Percentiles rank a stretch among this genome's conserved stretches.
Evolutionary conservation across 495 filamentous ascomycete species (phyloP).

Genomic region (Hypoxylon trugodes): DNA sequence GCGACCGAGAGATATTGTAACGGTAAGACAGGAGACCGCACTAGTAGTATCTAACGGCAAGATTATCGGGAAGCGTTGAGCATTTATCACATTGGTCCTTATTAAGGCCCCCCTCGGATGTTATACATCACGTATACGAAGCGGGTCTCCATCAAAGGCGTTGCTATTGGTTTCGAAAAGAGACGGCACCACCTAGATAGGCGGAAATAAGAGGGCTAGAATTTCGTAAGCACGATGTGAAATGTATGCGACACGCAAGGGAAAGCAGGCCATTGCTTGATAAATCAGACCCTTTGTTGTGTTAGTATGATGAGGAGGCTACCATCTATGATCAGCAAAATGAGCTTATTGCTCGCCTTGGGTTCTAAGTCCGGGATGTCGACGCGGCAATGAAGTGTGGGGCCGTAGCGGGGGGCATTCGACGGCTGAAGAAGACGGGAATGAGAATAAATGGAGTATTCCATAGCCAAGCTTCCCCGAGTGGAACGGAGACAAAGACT

Average conservation of each 20-base stretch:
- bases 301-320: neutral
- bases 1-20: slow-evolving; percentile 3
- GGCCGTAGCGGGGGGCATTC: slow-evolving; percentile 46
- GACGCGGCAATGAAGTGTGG: slow-evolving; percentile 53
- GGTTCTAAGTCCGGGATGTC: slow-evolving; percentile 37
- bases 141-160: slow-evolving; percentile 1
- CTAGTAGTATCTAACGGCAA: slow-evolving; percentile 34
- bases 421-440: slow-evolving; percentile 45
- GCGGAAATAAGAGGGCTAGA: neutral
- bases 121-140: neutral
- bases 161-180: neutral
- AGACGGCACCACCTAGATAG: neutral
- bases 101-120: neutral
- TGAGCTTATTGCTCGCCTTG: slow-evolving; percentile 10
- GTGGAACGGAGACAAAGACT: slow-evolving; percentile 14
- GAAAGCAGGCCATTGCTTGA: neutral
- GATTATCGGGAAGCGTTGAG: slow-evolving; percentile 34
- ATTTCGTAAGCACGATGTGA: neutral
- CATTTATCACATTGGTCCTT: slow-evolving; percentile 9
- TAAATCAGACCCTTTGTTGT: slow-evolving; percentile 4
- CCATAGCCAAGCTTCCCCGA: slow-evolving; percentile 1
- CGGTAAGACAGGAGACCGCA: slow-evolving; percentile 15
- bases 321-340: slow-evolving; percentile 17
- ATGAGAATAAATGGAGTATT: slow-evolving; percentile 30
- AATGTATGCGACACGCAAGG: neutral